These are phyloP conservation scores for Larix kaempferi DNA, from an alignment of 75 land plant species.

Conservation along the genomic window DNA sequence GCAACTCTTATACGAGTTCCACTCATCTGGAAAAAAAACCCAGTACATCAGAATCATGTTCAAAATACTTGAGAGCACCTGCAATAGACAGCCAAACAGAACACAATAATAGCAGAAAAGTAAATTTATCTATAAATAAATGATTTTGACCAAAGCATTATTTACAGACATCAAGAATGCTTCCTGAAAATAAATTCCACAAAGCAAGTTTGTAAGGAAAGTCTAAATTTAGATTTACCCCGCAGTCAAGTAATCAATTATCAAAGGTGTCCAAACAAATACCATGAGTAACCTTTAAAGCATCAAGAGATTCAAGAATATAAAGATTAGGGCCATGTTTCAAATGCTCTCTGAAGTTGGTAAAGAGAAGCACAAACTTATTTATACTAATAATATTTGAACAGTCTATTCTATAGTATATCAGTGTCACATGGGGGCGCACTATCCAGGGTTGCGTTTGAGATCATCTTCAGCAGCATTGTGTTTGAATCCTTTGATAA, in stretches of 20 bases:
- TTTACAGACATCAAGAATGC: neutral
- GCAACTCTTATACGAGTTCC: slow-evolving; percentile 92
- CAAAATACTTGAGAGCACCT: neutral
- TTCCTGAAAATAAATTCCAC: neutral
- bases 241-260: neutral
- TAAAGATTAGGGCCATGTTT: neutral
- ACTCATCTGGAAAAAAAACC: slow-evolving; percentile 70
- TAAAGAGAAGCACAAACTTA: neutral
- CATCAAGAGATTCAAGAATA: neutral
- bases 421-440: neutral
- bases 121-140: neutral
- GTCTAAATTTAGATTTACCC: neutral
- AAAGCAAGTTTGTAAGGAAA: neutral
- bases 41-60: neutral
- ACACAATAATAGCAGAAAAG: neutral
- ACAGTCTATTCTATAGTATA: neutral
- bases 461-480: neutral
- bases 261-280: too few relatives aligned
- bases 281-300: neutral
- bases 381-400: neutral
- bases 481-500: neutral
- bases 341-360: neutral
- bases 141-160: neutral
- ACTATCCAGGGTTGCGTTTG: neutral
- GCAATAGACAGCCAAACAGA: neutral